Evolutionary conservation across 1,284 basidiomycete species (phyloP).

Genomic region (Macrocystidia cucumis): DNA sequence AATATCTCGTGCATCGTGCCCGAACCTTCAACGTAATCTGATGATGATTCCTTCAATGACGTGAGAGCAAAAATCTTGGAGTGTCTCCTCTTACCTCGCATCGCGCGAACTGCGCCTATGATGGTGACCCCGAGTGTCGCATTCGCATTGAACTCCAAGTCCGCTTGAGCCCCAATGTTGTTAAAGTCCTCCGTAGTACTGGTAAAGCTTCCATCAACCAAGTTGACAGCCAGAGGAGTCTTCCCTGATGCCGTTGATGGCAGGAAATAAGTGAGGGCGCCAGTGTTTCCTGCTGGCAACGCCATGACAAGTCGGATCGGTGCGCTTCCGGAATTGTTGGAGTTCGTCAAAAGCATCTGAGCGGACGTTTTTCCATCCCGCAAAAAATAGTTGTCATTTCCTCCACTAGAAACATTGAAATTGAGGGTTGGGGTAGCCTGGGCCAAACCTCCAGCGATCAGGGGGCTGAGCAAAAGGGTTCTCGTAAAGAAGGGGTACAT

Average conservation of each 20-base stretch:
- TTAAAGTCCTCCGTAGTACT: constrained; percentile 12
- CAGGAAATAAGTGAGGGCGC: constrained; percentile 17
- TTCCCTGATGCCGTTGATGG: constrained; percentile 5
- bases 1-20: constrained; percentile 21
- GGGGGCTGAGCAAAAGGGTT: too few species aligned
- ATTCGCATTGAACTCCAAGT: constrained; percentile 14
- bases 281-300: constrained; percentile 19
- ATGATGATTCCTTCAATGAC: constrained; percentile 1
- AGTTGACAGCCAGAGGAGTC: constrained; percentile 8
- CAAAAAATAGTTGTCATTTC: constrained; percentile 19
- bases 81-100: constrained; percentile 14
- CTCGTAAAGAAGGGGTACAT: too few species aligned
- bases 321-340: constrained; percentile 7
- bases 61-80: constrained; percentile 1
- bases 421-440: constrained; percentile 4
- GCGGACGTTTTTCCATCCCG: constrained; percentile 16
- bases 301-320: constrained; percentile 16
- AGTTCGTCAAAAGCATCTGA: constrained; percentile 16
- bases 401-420: constrained; percentile 17
- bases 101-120: constrained; percentile 17
- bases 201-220: constrained; percentile 15
- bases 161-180: constrained; percentile 16
- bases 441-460: too few species aligned
- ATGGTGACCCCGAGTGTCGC: constrained; percentile 19
- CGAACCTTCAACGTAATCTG: constrained; percentile 21